phyloP scores from a whole-genome alignment of 768 basidiomycete species.

The Mycena kentingensis region DNA sequence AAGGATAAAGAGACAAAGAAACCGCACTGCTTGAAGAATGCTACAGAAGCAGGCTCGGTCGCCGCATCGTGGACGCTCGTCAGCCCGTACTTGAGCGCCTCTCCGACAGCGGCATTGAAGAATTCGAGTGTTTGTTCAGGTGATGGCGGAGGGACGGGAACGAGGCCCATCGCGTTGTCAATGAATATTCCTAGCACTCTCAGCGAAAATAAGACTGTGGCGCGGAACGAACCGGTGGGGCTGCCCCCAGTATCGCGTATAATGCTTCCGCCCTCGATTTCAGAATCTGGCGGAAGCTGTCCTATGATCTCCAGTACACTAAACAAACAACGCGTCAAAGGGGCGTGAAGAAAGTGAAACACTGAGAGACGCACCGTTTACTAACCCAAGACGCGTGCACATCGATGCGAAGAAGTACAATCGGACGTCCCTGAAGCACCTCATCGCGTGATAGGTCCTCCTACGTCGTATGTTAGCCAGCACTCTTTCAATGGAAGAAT shows the following conservation, averaged over 20 bases:
- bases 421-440: conserved; percentile 65
- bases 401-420: conserved; percentile 78
- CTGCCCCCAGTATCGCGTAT: conserved; percentile 50
- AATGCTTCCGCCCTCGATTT: conserved; percentile 40
- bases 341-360: neutral
- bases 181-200: conserved; percentile 66
- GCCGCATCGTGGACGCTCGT: conserved; percentile 88
- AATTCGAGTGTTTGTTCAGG: conserved; percentile 58
- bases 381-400: conserved; percentile 90
- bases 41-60: conserved; percentile 49
- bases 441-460: conserved; percentile 73
- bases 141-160: conserved; percentile 66
- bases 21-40: conserved; percentile 66
- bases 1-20: neutral
- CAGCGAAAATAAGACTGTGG: neutral
- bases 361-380: conserved; percentile 34
- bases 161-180: conserved; percentile 84
- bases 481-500: neutral
- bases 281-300: conserved; percentile 59
- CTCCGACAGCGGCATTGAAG: conserved; percentile 62
- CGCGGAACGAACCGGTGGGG: conserved; percentile 50
- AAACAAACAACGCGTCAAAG: neutral
- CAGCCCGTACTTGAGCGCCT: conserved; percentile 78
- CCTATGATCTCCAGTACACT: conserved; percentile 64
- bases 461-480: conserved; percentile 38